Evolutionary conservation across 805 yeast species (phyloP).

Genomic region (Zygoascus biomembranicola): DNA sequence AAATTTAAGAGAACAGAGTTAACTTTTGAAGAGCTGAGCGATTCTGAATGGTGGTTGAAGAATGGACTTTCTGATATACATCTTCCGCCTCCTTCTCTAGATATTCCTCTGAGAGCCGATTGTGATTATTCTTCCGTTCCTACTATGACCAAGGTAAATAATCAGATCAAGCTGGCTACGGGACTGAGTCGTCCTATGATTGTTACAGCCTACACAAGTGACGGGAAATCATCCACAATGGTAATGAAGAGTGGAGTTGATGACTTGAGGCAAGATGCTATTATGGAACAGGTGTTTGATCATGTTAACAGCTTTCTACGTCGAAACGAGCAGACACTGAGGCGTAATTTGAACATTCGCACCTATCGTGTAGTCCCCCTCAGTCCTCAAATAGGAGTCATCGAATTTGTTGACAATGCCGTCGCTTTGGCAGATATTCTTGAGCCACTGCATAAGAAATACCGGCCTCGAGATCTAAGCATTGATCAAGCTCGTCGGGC

Average conservation of each 20-base stretch:
- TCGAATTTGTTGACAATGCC: constrained; percentile 82
- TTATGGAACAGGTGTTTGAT: constrained; percentile 94
- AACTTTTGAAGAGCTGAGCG: constrained; percentile 14
- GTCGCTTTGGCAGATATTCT: constrained; percentile 62
- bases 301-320: constrained; percentile 66
- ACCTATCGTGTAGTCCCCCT: constrained; percentile 88
- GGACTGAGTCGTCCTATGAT: constrained; percentile 90
- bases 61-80: constrained; percentile 29
- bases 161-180: constrained; percentile 55
- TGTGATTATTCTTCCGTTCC: constrained; percentile 42
- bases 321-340: constrained; percentile 47
- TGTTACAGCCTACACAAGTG: constrained; percentile 41
- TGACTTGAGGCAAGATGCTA: constrained; percentile 90
- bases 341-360: constrained; percentile 53
- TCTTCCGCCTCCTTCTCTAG: constrained; percentile 63
- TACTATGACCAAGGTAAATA: constrained; percentile 37
- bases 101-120: constrained; percentile 35
- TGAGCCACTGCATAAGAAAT: constrained; percentile 47
- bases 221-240: constrained; percentile 52
- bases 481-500: constrained; percentile 50
- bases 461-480: constrained; percentile 36
- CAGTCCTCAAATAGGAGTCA: constrained; percentile 79
- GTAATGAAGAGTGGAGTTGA: constrained; percentile 81
- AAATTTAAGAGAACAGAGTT: constrained; percentile 1
- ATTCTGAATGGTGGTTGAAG: constrained; percentile 52